These are phyloP conservation scores for Dryas octopetala DNA, from an alignment of 306 rosid species.

Conservation along the genomic window DNA sequence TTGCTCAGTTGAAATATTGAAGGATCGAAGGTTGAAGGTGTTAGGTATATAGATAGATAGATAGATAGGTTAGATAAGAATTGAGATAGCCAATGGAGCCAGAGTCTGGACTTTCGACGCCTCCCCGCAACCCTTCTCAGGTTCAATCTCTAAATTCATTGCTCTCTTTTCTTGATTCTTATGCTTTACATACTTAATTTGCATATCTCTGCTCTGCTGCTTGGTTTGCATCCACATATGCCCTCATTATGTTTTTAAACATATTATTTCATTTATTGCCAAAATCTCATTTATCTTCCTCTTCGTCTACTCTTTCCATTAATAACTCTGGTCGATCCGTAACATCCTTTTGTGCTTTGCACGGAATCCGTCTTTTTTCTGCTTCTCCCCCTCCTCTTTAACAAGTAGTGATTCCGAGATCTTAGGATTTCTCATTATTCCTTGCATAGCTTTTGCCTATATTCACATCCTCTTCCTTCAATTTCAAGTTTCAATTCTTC, in stretches of 20 bases:
- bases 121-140: conserved; percentile 41
- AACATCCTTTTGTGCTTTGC: not conserved
- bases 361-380: not conserved
- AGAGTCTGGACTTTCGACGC: conserved; percentile 46
- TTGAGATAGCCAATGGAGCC: conserved; percentile 42
- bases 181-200: too few species aligned
- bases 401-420: not conserved
- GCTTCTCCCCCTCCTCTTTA: not conserved
- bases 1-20: too few species aligned
- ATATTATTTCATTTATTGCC: not conserved
- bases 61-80: too few species aligned
- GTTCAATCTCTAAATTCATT: conserved; percentile 20
- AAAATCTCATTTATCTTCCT: not conserved
- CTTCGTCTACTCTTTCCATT: not conserved
- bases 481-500: not conserved
- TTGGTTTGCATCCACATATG: not conserved
- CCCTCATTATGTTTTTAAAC: not conserved
- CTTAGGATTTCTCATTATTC: not conserved
- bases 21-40: too few species aligned
- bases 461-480: not conserved
- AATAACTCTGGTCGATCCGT: not conserved
- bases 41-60: too few species aligned
- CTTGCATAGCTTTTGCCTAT: not conserved
- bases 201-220: not conserved
- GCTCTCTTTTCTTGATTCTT: not conserved